Evolutionary conservation across 2,329 filamentous ascomycete species (phyloP).

Genomic region (Claviceps fusiformis): DNA sequence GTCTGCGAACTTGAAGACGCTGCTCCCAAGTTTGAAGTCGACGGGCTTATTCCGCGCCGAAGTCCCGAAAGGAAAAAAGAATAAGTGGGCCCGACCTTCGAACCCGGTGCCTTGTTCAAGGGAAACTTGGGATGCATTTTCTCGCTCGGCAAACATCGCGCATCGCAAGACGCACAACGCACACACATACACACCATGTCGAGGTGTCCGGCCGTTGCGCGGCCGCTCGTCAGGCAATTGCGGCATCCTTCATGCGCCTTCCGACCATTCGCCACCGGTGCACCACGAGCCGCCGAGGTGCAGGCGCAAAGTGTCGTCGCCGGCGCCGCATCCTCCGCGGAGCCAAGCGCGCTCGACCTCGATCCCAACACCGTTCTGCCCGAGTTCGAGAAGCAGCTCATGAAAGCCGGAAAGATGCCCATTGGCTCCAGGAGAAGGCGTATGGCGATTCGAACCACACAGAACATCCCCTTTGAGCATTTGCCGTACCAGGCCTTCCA

Average conservation of each 20-base stretch:
- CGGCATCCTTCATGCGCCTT: conserved; percentile 23
- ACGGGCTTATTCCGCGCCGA: conserved; percentile 15
- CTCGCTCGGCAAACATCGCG: not conserved
- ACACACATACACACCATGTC: conserved; percentile 31
- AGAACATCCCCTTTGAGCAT: conserved; percentile 75
- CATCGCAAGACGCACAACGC: not conserved
- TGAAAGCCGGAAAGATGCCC: conserved; percentile 55
- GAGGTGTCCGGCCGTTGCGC: conserved; percentile 42
- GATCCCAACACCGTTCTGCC: conserved; percentile 57
- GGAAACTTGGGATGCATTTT: not conserved
- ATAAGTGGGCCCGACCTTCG: conserved; percentile 12
- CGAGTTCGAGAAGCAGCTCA: conserved; percentile 46
- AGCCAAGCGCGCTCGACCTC: conserved; percentile 29
- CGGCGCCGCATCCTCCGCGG: conserved; percentile 3
- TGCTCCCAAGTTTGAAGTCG: not conserved
- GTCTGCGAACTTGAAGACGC: conserved; percentile 9
- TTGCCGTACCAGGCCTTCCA: conserved; percentile 97
- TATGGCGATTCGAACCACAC: conserved; percentile 49
- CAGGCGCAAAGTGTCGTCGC: conserved; percentile 7
- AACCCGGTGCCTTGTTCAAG: not conserved
- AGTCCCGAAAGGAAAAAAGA: conserved; percentile 3
- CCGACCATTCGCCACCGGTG: conserved; percentile 22
- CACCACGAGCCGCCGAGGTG: conserved; percentile 18
- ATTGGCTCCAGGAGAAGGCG: conserved; percentile 78
- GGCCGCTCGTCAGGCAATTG: conserved; percentile 42